phyloP scores from a whole-genome alignment of 306 rosid genomes.

The Quercus alba region DNA sequence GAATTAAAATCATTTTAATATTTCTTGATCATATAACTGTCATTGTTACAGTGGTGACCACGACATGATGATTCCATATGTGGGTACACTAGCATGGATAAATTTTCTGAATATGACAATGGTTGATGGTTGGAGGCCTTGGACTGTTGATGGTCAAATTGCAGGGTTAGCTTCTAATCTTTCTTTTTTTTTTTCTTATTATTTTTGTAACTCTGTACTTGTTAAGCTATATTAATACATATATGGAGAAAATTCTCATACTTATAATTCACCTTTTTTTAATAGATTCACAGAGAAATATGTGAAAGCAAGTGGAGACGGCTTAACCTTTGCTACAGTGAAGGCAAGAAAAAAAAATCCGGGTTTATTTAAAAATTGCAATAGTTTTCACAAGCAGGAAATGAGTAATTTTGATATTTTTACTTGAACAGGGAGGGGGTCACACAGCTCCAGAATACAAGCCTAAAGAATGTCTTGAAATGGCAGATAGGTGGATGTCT shows the following conservation, averaged over 20 bases:
- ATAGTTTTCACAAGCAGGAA: background rate
- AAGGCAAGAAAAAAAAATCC: slow-evolving; percentile 9
- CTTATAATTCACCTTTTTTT: background rate
- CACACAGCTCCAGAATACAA: slow-evolving; percentile 42
- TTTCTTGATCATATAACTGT: background rate
- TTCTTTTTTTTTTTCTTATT: no score
- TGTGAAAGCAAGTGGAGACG: background rate
- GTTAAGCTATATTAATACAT: no score
- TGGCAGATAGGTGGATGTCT: slow-evolving; percentile 25
- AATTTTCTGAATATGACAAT: background rate
- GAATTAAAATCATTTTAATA: no score
- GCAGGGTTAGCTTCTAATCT: slow-evolving; percentile 24
- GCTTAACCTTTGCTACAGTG: slow-evolving; percentile 12
- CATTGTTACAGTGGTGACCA: slow-evolving; percentile 28
- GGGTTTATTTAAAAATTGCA: background rate
- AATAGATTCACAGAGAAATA: slow-evolving; percentile 13
- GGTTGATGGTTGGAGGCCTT: slow-evolving; percentile 28
- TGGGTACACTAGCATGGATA: slow-evolving; percentile 23
- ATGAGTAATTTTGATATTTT: background rate
- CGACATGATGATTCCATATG: slow-evolving; percentile 13
- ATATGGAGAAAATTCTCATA: background rate
- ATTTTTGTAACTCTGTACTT: no score
- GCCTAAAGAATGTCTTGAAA: slow-evolving; percentile 12
- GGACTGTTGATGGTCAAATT: slow-evolving; percentile 25
- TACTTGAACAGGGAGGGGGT: slow-evolving; percentile 36